Base-by-base conservation (phyloP, 2,329 filamentous ascomycete genomes). In the Colletotrichum musicola region DNA sequence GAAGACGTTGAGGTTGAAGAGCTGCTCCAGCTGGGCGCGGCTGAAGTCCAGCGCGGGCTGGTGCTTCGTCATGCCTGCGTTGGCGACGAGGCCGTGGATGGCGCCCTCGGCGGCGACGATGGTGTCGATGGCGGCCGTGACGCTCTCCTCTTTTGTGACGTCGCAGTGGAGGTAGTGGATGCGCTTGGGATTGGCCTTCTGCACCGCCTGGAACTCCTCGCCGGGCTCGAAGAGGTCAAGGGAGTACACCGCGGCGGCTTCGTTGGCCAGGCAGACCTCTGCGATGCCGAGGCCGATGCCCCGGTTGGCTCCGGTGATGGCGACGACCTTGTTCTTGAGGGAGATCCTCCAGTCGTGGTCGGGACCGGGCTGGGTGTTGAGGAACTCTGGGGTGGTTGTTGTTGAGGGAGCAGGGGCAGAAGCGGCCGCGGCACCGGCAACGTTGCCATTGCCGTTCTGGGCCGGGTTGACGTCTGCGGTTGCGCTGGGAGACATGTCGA, bases 141-240 rank as follows among this genome's bases (percentile, higher is more conserved):
- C 75, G 53, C 77, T 80, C 62, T 79, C 76, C 62, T 84, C 82
- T 5, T 73, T 71, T 4, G 82, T 84, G 4, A 85, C 82, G 64
- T 84, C 82, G 72, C 81, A 82, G 64, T 84, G 74, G 63, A 84
- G 73, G 73, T 82, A 85, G 60, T 80, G 76, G n/a, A 86, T 73
- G n/a, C 76, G 75, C 65, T 81, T 81, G 20, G 81, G 79, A 72
- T 81, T 79, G 4, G 77, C 74, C 71, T 82, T 81, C 46, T 78
- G 75, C 4, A 68, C 20, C 4, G 58, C 66, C 2, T 67, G 58
- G 55, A 77, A 77, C 35, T 66, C 62, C 18, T 75, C 71, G 12
- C 59, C 71, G 2, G 75, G 75, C 61, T 75, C 72, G 5, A 73
- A 75, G 44, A 75, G 71, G 68, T 77, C 75, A n/a, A 77, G 71